Base-by-base conservation (phyloP, 1,139 yeast genomes). In the Casaregolazyma suthepensis region DNA sequence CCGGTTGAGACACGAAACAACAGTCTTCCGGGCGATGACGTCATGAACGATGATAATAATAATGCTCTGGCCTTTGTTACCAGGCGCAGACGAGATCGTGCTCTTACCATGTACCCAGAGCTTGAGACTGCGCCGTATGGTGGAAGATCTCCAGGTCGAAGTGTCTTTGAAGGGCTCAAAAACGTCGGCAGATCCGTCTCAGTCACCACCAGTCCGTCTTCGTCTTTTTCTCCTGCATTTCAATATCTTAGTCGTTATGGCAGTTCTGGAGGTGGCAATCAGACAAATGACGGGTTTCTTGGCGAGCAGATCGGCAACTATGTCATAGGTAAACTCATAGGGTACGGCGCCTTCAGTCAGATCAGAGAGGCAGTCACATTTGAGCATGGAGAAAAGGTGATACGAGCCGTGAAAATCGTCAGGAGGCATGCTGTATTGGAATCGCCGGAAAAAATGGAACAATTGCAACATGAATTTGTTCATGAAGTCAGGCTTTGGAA, bases 331-430 rank as follows among this genome's bases (percentile, higher is more conserved):
- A 82, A 81, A 60, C 79, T 85, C n/a, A 83, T 90, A 58, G 96
- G 96, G 0, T 81, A 80, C 65, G 98, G 98, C 9, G 96, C 96
- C 0, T 90, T 94, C 86, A 95, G 96, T 2, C 80, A 86, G 37
- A 86, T 91, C n/a, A 74, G 96, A 56, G 94, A 87, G 66, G 88
- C 94, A 58, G 66, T 64, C 40, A 67, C 70, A 55, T 68, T 67
- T 54, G 69, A 71, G 49, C 48, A 55, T 6, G 83, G 83, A 1
- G 46, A 57, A 35, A 59, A 61, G 52, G 70, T 71, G 5, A 70
- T 76, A 0, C 76, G 79, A 58, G 97, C 96, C 0, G 82, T 89
- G 63, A 90, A 90, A 66, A 83, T 90, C 46, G 90, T 90, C 35
- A 78, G 80, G 50, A 67, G 66, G 53, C 51, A 51, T 13, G 53